Evolutionary conservation across 768 basidiomycete species (phyloP).

Genomic region (Pisolithus tinctorius): DNA sequence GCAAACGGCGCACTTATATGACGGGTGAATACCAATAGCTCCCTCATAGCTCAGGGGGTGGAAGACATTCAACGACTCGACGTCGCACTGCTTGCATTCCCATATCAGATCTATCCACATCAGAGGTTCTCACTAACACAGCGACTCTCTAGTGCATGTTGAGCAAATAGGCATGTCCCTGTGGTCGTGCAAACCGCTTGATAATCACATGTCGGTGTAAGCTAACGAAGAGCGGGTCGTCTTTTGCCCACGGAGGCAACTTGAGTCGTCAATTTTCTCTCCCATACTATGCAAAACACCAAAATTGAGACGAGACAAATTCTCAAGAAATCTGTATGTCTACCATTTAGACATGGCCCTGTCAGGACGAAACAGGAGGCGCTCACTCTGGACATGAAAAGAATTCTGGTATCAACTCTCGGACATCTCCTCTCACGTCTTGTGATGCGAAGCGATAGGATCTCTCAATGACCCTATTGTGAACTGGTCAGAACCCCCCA

Average conservation of each 20-base stretch:
- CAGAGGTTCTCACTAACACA: constrained; percentile 76
- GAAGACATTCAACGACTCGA: constrained; percentile 73
- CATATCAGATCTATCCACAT: constrained; percentile 94
- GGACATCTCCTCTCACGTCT: constrained; percentile 86
- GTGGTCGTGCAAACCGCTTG: background rate
- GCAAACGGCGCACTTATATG: background rate
- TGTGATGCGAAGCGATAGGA: constrained; percentile 80
- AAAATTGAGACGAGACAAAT: constrained; percentile 73
- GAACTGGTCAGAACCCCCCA: constrained; percentile 5
- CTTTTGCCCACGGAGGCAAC: constrained; percentile 84
- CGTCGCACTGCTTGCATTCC: constrained; percentile 80
- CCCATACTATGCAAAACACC: constrained; percentile 68
- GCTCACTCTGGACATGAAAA: constrained; percentile 76
- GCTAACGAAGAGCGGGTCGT: constrained; percentile 76
- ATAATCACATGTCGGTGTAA: constrained; percentile 63
- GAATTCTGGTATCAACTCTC: constrained; percentile 90
- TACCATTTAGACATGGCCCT: background rate
- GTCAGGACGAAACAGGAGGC: background rate
- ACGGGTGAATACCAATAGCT: constrained; percentile 52
- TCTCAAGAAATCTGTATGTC: constrained; percentile 69
- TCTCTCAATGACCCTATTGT: constrained; percentile 61
- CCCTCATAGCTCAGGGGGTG: constrained; percentile 94
- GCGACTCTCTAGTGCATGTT: constrained; percentile 79
- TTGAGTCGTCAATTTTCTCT: constrained; percentile 79
- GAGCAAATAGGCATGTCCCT: background rate